Evolutionary conservation across 305 asterid species (phyloP), one percentile per base, ranked within the genome.

Genomic region (Andrographis paniculata): DNA sequence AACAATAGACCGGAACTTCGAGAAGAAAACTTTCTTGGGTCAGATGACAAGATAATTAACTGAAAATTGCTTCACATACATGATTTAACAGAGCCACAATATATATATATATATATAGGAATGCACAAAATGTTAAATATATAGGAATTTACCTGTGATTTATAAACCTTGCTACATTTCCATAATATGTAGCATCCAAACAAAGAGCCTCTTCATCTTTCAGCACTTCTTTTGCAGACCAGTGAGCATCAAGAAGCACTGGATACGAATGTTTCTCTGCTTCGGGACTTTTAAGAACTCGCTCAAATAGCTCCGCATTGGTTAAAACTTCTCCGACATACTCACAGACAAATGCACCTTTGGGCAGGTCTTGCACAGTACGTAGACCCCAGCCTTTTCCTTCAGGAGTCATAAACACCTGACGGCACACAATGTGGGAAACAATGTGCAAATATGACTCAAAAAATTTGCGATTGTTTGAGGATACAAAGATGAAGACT

Each of bases 371-470:
- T 72, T 86, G 94, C 19, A 80, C 75, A 24, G 95, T 91, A 45
- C 94, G 99, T 42, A 91, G 65, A 44, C 99, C 99, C 99, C 99
- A 91, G 17, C 96, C 99, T 65, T 86, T 84, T 63, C 84, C 91
- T 45, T 45, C 78, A 16, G 75, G 68, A 14, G 96, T 70, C 96
- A 78, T 77, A 64, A 82, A 91, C 55, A 91, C 95, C 96, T 89
- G 50, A 56, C 14, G 59, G 42, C 63, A 70, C 52, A 58, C 37
- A 43, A 20, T 38, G 44, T 33, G 28, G 48, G 48, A 36, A 42
- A 45, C 15, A 42, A 27, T n/a, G 2, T 14, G 16, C 14, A 16
- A 19, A 41, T 9, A 13, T 15, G 17, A 27, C 10, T 27, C 45
- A 41, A 13, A 19, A 41, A 41, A 19, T n/a, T 19, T 4, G 14